Conservation (phyloP, 805 yeast genomes). For the Diddensiella transvaalensis region DNA sequence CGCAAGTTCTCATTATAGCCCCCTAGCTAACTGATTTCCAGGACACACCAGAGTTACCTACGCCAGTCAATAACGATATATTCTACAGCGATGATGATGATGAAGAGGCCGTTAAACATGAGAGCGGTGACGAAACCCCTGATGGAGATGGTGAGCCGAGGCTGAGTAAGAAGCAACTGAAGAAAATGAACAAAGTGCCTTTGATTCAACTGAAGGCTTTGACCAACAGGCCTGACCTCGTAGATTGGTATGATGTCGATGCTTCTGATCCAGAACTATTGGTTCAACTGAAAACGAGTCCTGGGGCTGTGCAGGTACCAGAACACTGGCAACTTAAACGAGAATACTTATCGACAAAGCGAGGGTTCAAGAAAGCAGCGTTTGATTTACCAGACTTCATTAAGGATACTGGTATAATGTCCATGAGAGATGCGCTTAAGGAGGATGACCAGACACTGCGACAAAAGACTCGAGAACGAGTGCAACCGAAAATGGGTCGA, state of each 20-base stretch:
- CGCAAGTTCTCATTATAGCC: background rate
- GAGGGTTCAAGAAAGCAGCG: slow-evolving; percentile 64
- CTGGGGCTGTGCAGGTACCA: slow-evolving; percentile 75
- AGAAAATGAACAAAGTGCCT: slow-evolving; percentile 54
- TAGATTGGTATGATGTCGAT: slow-evolving; percentile 87
- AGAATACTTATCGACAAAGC: slow-evolving; percentile 64
- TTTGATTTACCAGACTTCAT: slow-evolving; percentile 78
- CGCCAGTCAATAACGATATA: slow-evolving; percentile 20
- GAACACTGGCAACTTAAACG: slow-evolving; percentile 77
- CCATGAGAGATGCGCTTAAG: slow-evolving; percentile 66
- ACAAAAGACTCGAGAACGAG: slow-evolving; percentile 74
- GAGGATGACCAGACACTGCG: slow-evolving; percentile 54
- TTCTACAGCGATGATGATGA: slow-evolving; percentile 35
- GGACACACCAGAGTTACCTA: background rate
- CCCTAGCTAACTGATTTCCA: too few species aligned
- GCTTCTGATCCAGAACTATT: slow-evolving; percentile 71
- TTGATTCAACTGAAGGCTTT: slow-evolving; percentile 63
- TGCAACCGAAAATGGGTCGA: slow-evolving; percentile 84
- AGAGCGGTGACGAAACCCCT: slow-evolving; percentile 21
- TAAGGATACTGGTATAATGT: slow-evolving; percentile 76
- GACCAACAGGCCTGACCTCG: slow-evolving; percentile 61
- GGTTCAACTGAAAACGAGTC: slow-evolving; percentile 58
- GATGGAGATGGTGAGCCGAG: slow-evolving; percentile 13
- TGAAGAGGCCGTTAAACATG: slow-evolving; percentile 22
- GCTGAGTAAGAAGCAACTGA: slow-evolving; percentile 46